Percentiles rank a stretch among this genome's conserved stretches.
These are phyloP conservation scores for Trichophyton rubrum DNA, from an alignment of 2,329 filamentous ascomycete genomes.

Conservation along the genomic window DNA sequence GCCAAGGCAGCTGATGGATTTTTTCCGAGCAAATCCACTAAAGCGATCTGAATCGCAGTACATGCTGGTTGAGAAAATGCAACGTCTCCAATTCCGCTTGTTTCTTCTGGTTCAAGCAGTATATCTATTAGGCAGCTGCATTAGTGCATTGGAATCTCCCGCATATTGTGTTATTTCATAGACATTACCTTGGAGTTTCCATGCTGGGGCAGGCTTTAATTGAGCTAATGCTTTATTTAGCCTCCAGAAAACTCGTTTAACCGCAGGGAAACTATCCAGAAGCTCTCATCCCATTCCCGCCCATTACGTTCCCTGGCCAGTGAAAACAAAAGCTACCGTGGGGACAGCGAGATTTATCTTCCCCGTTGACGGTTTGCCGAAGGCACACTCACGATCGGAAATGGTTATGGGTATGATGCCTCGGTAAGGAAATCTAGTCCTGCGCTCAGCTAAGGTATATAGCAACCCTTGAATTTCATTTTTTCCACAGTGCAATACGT, in stretches of 20 bases:
- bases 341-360: background rate
- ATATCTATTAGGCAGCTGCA: background rate
- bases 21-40: constrained; percentile 19
- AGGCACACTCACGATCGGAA: background rate
- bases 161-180: no score
- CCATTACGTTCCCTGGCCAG: constrained; percentile 15
- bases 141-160: background rate
- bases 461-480: background rate
- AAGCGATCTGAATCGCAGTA: constrained; percentile 22
- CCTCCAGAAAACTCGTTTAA: background rate
- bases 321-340: constrained; percentile 12
- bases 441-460: background rate
- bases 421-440: background rate
- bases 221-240: background rate
- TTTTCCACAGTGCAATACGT: background rate
- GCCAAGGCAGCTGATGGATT: constrained; percentile 6
- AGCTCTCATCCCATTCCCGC: constrained; percentile 6
- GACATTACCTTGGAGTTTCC: background rate
- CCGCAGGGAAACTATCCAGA: background rate
- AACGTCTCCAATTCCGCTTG: constrained; percentile 15
- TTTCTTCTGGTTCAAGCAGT: no score
- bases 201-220: background rate
- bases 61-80: constrained; percentile 22
- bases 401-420: background rate
- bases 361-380: background rate